Evolutionary conservation across 1,139 yeast genomes (phyloP), one percentile per base, ranked within the genome.

Genomic region (Saccharomyces hybrid): DNA sequence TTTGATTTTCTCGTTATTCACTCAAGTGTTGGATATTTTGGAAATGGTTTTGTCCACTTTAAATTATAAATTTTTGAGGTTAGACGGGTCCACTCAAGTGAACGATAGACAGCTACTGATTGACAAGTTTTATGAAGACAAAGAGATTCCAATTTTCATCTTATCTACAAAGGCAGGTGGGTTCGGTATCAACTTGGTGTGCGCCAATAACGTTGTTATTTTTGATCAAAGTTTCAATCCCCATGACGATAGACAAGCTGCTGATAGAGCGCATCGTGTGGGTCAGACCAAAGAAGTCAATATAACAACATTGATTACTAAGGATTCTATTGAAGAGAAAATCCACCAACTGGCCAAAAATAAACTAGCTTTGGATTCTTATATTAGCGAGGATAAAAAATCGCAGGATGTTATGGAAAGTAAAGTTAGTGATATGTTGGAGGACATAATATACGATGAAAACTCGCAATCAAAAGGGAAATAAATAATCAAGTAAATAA

Each of bases 231-330:
- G 96, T 50, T 93, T 93, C 73, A 93, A 93, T 65, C 99, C 99
- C 0, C 99, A 95, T 69, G 99, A 93, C 70, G 99, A 93, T 68
- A 87, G 86, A 67, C 99, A 93, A 73, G 99, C 99, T 0, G 99
- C 95, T 69, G 99, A 93, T 70, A 80, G 99, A 67, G 97, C 99
- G 0, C 99, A 93, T 70, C 81, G 99, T 70, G 96, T 95, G 28
- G 99, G 99, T 2, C 99, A 95, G 72, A 86, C 87, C 47, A 83
- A 86, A 57, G 93, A 88, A 52, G 99, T 95, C 23, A 76, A 78
- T 49, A 97, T 95, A 14, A 81, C 83, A 51, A 80, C 96, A 56
- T 74, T 95, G 63, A 86, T 95, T 56, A 80, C 87, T 9, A 78
- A 78, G 60, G 78, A 82, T 54, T 84, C 97, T 1, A 86, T 95